Evolutionary conservation across 768 basidiomycete species (phyloP).

Genomic region (Coprinopsis cinerea): DNA sequence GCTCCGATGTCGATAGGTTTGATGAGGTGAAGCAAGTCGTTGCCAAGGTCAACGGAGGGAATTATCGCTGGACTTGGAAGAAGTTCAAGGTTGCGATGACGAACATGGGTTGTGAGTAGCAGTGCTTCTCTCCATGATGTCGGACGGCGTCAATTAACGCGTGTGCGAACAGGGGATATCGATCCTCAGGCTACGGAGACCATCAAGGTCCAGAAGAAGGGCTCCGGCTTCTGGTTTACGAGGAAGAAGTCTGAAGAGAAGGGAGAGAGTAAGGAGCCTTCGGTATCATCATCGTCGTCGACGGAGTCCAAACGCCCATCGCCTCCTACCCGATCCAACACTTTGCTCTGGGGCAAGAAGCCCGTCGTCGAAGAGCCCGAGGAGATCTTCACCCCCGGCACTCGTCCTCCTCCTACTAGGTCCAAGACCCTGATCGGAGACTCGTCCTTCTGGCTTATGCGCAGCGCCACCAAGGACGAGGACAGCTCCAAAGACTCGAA

Average conservation of each 20-base stretch:
- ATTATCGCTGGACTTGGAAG: slow-evolving; percentile 81
- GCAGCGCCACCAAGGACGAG: slow-evolving; percentile 16
- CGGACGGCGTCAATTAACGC: background rate
- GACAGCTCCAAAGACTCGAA: slow-evolving; percentile 26
- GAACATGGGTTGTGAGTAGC: slow-evolving; percentile 80
- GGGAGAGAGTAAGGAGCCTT: slow-evolving; percentile 6
- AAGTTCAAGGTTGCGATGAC: slow-evolving; percentile 72
- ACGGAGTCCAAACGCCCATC: slow-evolving; percentile 6
- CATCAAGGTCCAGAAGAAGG: slow-evolving; percentile 51
- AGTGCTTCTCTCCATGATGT: slow-evolving; percentile 3
- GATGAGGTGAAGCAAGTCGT: slow-evolving; percentile 70
- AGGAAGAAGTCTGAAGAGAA: slow-evolving; percentile 40
- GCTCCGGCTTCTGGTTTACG: slow-evolving; percentile 48
- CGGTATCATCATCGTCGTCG: slow-evolving; percentile 10
- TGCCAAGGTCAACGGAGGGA: slow-evolving; percentile 67
- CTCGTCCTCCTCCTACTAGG: slow-evolving; percentile 17
- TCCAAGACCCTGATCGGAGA: slow-evolving; percentile 22
- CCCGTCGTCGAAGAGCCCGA: slow-evolving; percentile 26
- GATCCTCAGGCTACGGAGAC: slow-evolving; percentile 54
- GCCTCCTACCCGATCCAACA: slow-evolving; percentile 21
- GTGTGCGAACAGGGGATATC: slow-evolving; percentile 51
- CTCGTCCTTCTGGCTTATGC: slow-evolving; percentile 27
- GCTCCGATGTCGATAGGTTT: slow-evolving; percentile 30
- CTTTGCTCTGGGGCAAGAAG: slow-evolving; percentile 22
- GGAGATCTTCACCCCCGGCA: slow-evolving; percentile 16